Conservation (phyloP, 129 eudicot genomes). For the Smallanthus sonchifolius region DNA sequence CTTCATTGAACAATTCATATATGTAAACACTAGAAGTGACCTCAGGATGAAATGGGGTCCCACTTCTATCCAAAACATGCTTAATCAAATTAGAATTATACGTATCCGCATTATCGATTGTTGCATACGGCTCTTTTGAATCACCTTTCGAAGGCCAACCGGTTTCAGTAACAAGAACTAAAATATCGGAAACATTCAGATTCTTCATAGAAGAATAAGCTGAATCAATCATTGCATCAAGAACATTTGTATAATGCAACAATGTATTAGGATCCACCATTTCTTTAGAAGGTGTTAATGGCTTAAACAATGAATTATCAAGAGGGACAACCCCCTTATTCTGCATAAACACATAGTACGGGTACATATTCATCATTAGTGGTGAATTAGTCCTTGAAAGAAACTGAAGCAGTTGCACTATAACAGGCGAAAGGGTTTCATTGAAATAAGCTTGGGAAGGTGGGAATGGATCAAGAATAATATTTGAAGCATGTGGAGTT, state of each 20-base stretch:
- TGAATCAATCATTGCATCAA: conserved; percentile 92
- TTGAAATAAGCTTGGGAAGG: conserved; percentile 97
- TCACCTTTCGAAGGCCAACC: conserved; percentile 99
- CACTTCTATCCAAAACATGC: conserved; percentile 72
- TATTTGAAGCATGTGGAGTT: conserved; percentile 72
- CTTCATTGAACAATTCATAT: conserved; percentile 91
- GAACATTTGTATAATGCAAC: conserved; percentile 83
- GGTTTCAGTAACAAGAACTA: conserved; percentile 77
- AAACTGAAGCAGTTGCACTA: conserved; percentile 54
- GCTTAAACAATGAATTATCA: conserved; percentile 85
- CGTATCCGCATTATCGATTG: conserved; percentile 82
- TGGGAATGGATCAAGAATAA: conserved; percentile 89
- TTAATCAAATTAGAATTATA: conserved; percentile 82
- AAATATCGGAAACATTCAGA: conserved; percentile 70
- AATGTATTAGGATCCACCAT: conserved; percentile 96
- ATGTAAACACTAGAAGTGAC: conserved; percentile 74
- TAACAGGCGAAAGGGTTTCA: conserved; percentile 55
- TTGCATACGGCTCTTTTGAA: conserved; percentile 89
- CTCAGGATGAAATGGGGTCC: conserved; percentile 84
- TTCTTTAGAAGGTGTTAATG: conserved; percentile 83
- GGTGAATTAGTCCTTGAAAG: conserved; percentile 76
- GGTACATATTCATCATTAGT: conserved; percentile 91
- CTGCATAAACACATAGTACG: conserved; percentile 94
- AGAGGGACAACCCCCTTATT: conserved; percentile 94
- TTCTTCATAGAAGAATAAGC: conserved; percentile 84